phyloP scores from a whole-genome alignment of 108 stramenopile genomes.

The Cyclostephanos invisitatus region DNA sequence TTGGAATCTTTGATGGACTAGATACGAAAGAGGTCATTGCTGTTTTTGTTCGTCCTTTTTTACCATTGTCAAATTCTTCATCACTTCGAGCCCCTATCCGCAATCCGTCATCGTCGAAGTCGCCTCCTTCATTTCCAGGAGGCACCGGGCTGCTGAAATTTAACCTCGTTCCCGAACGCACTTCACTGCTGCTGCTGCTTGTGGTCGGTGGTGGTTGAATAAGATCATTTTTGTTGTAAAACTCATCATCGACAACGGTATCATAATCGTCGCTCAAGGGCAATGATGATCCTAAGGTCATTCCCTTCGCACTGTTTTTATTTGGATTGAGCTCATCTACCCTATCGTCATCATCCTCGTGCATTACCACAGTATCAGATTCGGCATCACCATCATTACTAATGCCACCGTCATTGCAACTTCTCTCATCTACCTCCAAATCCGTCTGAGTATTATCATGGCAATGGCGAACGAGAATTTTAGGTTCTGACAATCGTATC shows the following conservation, averaged over 20 bases:
- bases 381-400: slow-evolving; percentile 34
- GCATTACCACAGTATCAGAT: slow-evolving; percentile 37
- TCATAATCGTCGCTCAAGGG: slow-evolving; percentile 1
- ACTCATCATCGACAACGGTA: slow-evolving; percentile 37
- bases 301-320: slow-evolving; percentile 2
- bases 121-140: background rate
- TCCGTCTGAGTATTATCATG: background rate
- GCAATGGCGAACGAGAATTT: slow-evolving; percentile 5
- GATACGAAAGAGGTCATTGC: background rate
- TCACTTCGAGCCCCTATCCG: background rate
- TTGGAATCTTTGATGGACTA: background rate
- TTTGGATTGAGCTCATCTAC: background rate
- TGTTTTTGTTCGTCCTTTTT: background rate
- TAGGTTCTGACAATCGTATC: slow-evolving; percentile 10
- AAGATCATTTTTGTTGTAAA: slow-evolving; percentile 19
- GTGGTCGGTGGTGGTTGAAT: slow-evolving; percentile 11
- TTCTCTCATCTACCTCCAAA: slow-evolving; percentile 14
- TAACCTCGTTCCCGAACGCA: slow-evolving; percentile 56
- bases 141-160: slow-evolving; percentile 60
- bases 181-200: slow-evolving; percentile 3
- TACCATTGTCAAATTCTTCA: background rate
- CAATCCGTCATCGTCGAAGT: background rate
- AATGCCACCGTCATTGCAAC: slow-evolving; percentile 20
- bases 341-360: slow-evolving; percentile 43
- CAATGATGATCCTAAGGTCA: slow-evolving; percentile 5